Evolutionary conservation across 1,284 basidiomycete species (phyloP), one percentile per base, ranked within the genome.

Genomic region (Tilletia indica): DNA sequence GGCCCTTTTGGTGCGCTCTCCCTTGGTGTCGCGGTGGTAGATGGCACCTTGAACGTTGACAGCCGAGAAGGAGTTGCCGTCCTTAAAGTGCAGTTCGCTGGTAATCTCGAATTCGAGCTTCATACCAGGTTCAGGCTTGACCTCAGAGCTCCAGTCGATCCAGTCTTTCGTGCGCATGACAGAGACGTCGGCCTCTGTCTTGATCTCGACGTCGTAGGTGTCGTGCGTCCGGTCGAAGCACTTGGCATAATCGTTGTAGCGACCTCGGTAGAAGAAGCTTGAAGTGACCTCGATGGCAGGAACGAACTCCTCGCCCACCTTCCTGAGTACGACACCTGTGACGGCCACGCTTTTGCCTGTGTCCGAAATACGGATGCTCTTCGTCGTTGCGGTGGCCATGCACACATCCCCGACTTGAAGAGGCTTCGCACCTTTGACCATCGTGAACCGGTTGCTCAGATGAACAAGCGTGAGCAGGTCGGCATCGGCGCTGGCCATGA

Each of bases 121-220:
- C 58, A 91, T 91, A 56, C 93, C 94, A 12, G 92, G 89, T 71
- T 89, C 86, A 54, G 80, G 72, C 56, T 94, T 90, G 51, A 93
- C 90, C 74, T 89, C 89, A 8, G 90, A 87, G 70, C 92, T 90
- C 96, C 95, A 98, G 72, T 92, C 90, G 86, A 99, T 96, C 96
- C 97, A 99, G 84, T 96, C 92, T 88, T 99, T 99, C 72, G 93
- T 93, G 82, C 92, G 90, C 16, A 99, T 87, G 21, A 99, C 93
- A 68, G 94, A 93, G 75, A 97, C 91, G 61, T 89, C 89, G 1
- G 93, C 91, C 76, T 94, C 91, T 42, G 89, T 90, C 70, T 88
- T 87, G 76, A 97, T 83, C 63, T 90, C 87, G 64, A 99, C 91
- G 63, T 90, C 85, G 85, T 96, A 97, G 85, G 96, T 93, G 76